Percentiles rank a stretch among this genome's conserved stretches.
Evolutionary conservation across 73 alveolate species (phyloP).

Genomic region (Symbiodinium pilosum): DNA sequence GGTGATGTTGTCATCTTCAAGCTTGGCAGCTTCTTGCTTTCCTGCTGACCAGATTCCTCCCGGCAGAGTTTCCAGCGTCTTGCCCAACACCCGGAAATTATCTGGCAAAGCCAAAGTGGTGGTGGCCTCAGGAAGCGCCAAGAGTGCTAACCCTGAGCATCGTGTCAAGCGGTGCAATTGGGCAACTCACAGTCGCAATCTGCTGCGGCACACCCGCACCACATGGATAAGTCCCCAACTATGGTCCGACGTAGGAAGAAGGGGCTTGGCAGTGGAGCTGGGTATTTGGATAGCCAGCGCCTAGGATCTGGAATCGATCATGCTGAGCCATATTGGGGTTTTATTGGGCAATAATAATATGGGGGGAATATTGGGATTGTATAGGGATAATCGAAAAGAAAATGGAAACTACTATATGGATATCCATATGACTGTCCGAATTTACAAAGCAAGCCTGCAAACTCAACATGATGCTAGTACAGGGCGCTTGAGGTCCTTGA

Average conservation of each 20-base stretch:
- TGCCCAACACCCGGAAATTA: background rate
- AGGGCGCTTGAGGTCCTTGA: conserved; percentile 41
- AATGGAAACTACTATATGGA: too few relatives aligned
- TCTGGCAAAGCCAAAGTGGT: conserved; percentile 51
- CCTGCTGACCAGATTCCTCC: background rate
- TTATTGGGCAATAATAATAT: too few relatives aligned
- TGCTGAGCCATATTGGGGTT: too few relatives aligned
- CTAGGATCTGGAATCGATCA: background rate
- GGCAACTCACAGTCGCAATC: too few relatives aligned
- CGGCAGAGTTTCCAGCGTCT: background rate
- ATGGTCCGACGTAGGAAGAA: background rate
- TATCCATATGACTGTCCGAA: too few relatives aligned
- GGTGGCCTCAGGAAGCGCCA: conserved; percentile 24
- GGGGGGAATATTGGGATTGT: too few relatives aligned
- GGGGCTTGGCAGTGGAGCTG: background rate
- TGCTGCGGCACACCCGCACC: too few relatives aligned
- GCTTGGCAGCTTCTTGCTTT: background rate
- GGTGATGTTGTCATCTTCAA: too few relatives aligned
- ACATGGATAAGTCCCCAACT: background rate
- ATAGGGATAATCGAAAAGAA: too few relatives aligned
- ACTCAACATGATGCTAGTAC: background rate
- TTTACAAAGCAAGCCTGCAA: too few relatives aligned
- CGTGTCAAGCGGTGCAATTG: background rate
- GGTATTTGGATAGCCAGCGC: background rate
- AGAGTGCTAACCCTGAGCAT: background rate